A percentile compares a stretch with the other conserved stretches of the same genome.
Evolutionary conservation across 495 filamentous ascomycete species (phyloP).

Genomic region (Penicillium cinerascens): DNA sequence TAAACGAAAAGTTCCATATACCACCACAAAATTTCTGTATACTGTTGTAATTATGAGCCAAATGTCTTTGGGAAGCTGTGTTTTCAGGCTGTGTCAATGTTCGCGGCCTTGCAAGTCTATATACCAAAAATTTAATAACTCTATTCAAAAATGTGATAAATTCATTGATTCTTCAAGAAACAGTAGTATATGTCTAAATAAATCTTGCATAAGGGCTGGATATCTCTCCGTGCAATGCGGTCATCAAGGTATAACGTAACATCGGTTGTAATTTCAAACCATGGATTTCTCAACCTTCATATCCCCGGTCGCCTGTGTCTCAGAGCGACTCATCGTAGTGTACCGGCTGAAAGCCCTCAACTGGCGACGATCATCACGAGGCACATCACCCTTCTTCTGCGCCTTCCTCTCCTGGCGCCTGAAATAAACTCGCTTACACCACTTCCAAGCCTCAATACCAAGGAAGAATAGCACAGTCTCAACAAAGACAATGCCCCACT

Average conservation of each 20-base stretch:
- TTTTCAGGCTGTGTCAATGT: too few relatives aligned
- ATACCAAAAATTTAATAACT: too few relatives aligned
- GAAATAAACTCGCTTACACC: slow-evolving; percentile 55
- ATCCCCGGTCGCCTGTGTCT: slow-evolving; percentile 31
- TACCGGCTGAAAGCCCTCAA: slow-evolving; percentile 36
- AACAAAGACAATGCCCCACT: slow-evolving; percentile 63
- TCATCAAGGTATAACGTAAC: background rate
- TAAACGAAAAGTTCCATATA: background rate
- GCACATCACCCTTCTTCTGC: slow-evolving; percentile 7
- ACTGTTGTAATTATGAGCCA: background rate
- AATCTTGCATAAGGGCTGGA: background rate
- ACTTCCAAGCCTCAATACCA: slow-evolving; percentile 67
- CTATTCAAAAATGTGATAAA: too few relatives aligned
- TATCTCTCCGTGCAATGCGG: background rate
- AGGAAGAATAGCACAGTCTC: slow-evolving; percentile 58
- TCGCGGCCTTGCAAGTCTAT: too few relatives aligned
- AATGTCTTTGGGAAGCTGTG: too few relatives aligned
- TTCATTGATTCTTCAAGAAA: too few relatives aligned
- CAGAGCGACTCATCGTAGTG: slow-evolving; percentile 39
- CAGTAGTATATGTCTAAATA: background rate
- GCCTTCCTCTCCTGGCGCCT: slow-evolving; percentile 27
- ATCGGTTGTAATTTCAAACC: slow-evolving; percentile 17
- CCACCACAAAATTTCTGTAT: background rate
- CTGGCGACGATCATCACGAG: slow-evolving; percentile 10
- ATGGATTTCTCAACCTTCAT: slow-evolving; percentile 33